Base-by-base conservation (phyloP, 441 rosid genomes). In the Oxalis stricta region DNA sequence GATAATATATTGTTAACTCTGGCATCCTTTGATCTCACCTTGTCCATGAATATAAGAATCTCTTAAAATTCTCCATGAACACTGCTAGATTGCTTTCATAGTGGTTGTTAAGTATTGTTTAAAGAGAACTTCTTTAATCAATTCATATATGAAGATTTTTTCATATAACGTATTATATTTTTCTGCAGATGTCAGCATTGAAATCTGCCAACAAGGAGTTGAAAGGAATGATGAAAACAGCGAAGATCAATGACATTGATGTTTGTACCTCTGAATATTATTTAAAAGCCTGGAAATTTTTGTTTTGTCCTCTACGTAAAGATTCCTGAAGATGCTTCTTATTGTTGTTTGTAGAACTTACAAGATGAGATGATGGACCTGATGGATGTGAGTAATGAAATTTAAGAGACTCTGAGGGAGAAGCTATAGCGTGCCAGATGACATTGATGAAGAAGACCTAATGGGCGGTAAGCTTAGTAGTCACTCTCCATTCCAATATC, bases 361-460 rank as follows among this genome's bases (percentile, higher is more conserved):
- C 99, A 87, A 87, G 99, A 92, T 55, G 99, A 87, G 76, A 92
- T 92, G 99, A 77, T 76, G 86, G 91, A 92, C 76, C 52, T 86
- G 59, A 81, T 86, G 99, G 99, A 92, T 58, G 94, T 75, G 35
- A 92, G 99, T 55, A 70, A 52, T 13, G 99, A 92, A 65, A 87
- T 92, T 52, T 97, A 92, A 73, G 97, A 92, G 63, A 81, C 89
- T 9, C 69, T 92, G 28, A n/a, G 97, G 97, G 40, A 76, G 94
- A 69, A 87, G 95, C 69, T 84, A 92, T 53, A 74, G 41, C 52
- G 81, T 87, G 50, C 99, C 97, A 14, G 97, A 92, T 68, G 95
- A 89, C 58, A 84, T 92, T 57, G 99, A 92, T 14, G 99, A 92
- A 69, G 99, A 92, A 4, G 97, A 87, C 20, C 97, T 92, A 60